Evolutionary conservation across 2,329 filamentous ascomycete genomes (phyloP), one percentile per base, ranked within the genome.

Genomic region (Coniochaeta prunicola): DNA sequence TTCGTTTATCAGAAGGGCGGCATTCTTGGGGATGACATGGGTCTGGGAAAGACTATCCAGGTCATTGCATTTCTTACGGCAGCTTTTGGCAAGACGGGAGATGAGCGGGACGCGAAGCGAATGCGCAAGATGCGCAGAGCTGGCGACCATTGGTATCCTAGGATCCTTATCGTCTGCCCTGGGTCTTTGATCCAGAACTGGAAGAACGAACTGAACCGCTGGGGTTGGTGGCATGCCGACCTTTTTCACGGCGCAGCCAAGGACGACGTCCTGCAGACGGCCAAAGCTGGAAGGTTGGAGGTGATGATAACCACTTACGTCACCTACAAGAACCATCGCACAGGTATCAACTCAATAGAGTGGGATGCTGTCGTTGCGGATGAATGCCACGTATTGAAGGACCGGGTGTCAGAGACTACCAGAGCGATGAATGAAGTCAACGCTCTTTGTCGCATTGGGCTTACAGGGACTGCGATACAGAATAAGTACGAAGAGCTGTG

Each of bases 401-500:
- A 93, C 64, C 80, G 83, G 55, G 80, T 77, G 48, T 88, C 92
- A 0, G 89, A 88, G 62, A 89, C 88, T 8, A 94, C 93, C 0
- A 85, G 89, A 67, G 87, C 92, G 0, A 93, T 99, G 88, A 90
- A 91, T 66, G 85, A 92, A 61, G 79, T 97, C 65, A 99, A 99
- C 66, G 86, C 92, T 0, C 81, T 97, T 2, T 97, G 94, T 68
- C 85, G 94, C 34, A 92, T 99, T 61, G 94, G 94, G 0, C 79
- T 99, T 9, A 97, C 92, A 0, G 94, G 94, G 1, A 99, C 94
- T 0, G 93, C 93, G 0, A 97, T 99, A 50, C 94, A 99, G 70
- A 99, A 99, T 72, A 94, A 91, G 64, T 99, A 99, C 70, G 91
- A 97, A 69, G 94, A 99, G 71, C 80, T 99, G 0, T 99, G 93